phyloP scores from a whole-genome alignment of 257 asterid species.

The Scutellaria barbata region DNA sequence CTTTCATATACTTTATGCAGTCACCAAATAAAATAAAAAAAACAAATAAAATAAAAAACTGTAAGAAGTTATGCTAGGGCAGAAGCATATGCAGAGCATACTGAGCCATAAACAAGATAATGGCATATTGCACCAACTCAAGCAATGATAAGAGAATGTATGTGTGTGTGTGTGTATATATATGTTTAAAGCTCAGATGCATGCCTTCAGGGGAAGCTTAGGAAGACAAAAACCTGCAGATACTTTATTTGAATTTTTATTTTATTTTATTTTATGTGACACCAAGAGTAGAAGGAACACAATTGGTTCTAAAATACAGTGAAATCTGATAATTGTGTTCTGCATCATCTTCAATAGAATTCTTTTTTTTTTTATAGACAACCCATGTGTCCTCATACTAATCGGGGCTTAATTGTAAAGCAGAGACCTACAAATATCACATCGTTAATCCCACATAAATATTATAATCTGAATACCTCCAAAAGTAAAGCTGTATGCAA shows the following conservation, averaged over 20 bases:
- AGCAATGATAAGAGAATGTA: neutral
- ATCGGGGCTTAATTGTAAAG: neutral
- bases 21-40: neutral
- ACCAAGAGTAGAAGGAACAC: neutral
- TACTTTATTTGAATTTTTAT: too few relatives aligned
- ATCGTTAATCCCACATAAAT: slow-evolving; percentile 15
- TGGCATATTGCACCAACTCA: neutral
- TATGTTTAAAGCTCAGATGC: neutral
- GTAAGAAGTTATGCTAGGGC: neutral
- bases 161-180: too few relatives aligned
- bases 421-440: neutral
- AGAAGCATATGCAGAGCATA: neutral
- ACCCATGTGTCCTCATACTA: neutral
- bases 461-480: slow-evolving; percentile 28
- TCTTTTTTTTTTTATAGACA: neutral
- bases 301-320: neutral
- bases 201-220: neutral
- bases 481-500: slow-evolving; percentile 25
- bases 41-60: neutral
- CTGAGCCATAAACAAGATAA: neutral
- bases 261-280: neutral
- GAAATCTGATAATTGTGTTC: neutral
- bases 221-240: neutral
- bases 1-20: neutral
- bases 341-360: neutral